phyloP scores from a whole-genome alignment of 257 asterid species.

The Forsythia suspensa region DNA sequence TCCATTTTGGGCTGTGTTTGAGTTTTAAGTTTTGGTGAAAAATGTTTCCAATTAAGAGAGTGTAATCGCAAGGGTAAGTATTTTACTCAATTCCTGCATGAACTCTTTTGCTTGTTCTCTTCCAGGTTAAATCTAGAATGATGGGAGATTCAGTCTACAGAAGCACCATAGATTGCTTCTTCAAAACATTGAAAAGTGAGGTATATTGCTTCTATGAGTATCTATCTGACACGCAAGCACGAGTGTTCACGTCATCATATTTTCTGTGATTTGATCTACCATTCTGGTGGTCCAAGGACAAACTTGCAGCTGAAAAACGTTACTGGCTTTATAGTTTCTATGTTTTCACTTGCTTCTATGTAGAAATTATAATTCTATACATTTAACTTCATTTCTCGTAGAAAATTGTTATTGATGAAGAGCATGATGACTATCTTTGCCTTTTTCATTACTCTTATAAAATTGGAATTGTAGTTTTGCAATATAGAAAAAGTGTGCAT shows the following conservation, averaged over 20 bases:
- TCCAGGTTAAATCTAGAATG: conserved; percentile 93
- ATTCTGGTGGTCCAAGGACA: neutral
- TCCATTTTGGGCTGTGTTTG: neutral
- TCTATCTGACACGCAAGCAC: conserved; percentile 3
- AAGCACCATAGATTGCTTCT: conserved; percentile 75
- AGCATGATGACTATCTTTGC: neutral
- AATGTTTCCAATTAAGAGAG: conserved; percentile 13
- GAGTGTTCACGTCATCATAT: conserved; percentile 4
- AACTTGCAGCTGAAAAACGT: conserved; percentile 5
- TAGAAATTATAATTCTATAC: conserved; percentile 3
- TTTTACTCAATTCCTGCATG: neutral
- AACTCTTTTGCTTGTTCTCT: conserved; percentile 18
- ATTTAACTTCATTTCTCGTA: conserved; percentile 14
- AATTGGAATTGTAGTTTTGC: neutral
- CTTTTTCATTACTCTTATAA: neutral
- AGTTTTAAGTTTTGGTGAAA: neutral
- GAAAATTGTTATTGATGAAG: neutral
- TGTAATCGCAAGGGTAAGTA: neutral
- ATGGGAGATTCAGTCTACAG: conserved; percentile 88
- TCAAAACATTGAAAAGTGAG: conserved; percentile 74
- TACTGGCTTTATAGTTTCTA: neutral
- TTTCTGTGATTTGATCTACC: neutral
- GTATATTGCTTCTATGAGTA: conserved; percentile 34
- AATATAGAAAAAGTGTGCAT: neutral
- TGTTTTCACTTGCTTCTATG: conserved; percentile 7